A percentile compares a stretch with the other conserved stretches of the same genome.
These are phyloP conservation scores for Coriaria nepalensis DNA, from an alignment of 306 rosid genomes.

Conservation along the genomic window DNA sequence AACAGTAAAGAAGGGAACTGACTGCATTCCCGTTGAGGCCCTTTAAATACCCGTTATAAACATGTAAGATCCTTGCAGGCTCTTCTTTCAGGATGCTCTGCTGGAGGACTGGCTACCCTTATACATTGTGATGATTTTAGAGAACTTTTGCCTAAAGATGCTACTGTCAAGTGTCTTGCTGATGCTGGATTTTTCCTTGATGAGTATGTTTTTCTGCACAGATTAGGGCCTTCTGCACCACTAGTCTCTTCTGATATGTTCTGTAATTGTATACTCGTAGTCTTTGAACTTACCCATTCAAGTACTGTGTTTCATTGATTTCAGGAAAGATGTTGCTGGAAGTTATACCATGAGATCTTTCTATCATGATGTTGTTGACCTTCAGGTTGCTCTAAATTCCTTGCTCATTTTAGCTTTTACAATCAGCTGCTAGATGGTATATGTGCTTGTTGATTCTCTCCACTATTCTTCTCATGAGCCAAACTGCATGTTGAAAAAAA, in stretches of 20 bases:
- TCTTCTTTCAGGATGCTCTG: constrained; percentile 95
- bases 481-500: too few species aligned
- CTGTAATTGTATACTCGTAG: background rate
- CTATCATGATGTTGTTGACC: constrained; percentile 57
- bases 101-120: constrained; percentile 93
- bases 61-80: constrained; percentile 42
- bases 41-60: constrained; percentile 6
- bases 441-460: background rate
- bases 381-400: constrained; percentile 52
- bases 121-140: constrained; percentile 80
- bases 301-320: constrained; percentile 6
- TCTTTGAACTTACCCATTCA: too few species aligned
- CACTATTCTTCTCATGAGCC: too few species aligned
- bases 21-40: constrained; percentile 9
- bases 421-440: background rate
- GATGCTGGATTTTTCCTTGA: constrained; percentile 97
- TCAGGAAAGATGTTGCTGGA: constrained; percentile 71
- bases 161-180: constrained; percentile 77
- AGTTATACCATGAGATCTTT: constrained; percentile 58
- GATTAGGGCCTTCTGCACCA: constrained; percentile 12
- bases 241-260: background rate
- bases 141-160: constrained; percentile 34
- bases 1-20: constrained; percentile 1
- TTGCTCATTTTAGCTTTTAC: constrained; percentile 2
- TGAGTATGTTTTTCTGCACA: constrained; percentile 55